A percentile compares a stretch with the other conserved stretches of the same genome.
Conservation (phyloP, 208 protist species). For the Leishmania mexicana region DNA sequence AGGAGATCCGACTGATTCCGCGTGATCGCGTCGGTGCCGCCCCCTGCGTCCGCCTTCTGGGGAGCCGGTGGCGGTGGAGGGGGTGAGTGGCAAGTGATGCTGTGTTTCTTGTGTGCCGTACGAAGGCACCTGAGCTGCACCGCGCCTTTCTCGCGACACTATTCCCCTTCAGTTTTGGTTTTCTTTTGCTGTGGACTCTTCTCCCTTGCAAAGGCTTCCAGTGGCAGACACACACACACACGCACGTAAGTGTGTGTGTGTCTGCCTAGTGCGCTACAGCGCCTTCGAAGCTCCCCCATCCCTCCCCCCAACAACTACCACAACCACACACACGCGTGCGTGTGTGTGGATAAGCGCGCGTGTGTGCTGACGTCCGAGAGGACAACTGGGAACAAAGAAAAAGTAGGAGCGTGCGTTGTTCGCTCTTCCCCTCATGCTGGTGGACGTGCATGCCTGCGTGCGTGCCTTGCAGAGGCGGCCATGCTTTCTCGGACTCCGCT, state of each 20-base stretch:
- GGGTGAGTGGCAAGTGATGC: neutral
- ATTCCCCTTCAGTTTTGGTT: neutral
- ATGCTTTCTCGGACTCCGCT: neutral
- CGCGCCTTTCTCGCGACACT: neutral
- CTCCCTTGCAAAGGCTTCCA: neutral
- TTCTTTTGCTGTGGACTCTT: neutral
- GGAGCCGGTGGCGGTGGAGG: neutral
- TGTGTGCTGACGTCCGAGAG: neutral
- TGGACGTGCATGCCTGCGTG: neutral
- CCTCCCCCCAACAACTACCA: neutral
- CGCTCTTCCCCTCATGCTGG: neutral
- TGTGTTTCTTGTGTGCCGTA: neutral
- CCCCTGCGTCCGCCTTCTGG: neutral
- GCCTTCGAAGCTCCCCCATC: neutral
- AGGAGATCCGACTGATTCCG: conserved; percentile 95
- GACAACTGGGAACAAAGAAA: neutral
- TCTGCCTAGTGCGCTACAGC: neutral
- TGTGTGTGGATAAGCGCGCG: neutral
- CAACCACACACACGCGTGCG: neutral
- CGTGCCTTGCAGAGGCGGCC: neutral
- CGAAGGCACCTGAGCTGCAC: too few species aligned
- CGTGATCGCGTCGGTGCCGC: conserved; percentile 90
- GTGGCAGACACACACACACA: too few species aligned
- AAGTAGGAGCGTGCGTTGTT: neutral
- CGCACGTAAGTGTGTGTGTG: neutral